Evolutionary conservation across 805 yeast species (phyloP).

Genomic region (Candida ascalaphidarum): DNA sequence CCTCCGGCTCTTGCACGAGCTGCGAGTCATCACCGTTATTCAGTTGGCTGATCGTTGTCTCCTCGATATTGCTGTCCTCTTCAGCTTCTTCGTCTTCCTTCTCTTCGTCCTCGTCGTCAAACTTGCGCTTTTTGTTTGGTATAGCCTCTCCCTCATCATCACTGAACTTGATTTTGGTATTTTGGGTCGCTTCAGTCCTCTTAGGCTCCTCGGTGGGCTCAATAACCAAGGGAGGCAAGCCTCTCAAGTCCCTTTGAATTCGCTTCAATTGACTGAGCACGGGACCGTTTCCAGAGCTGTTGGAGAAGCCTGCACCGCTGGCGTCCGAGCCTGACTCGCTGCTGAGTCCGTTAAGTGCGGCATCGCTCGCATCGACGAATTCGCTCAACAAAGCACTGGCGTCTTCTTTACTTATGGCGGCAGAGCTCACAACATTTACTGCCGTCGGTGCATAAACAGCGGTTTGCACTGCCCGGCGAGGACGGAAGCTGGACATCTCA

Average conservation of each 20-base stretch:
- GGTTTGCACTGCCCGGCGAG: slow-evolving; percentile 32
- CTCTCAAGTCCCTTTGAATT: slow-evolving; percentile 70
- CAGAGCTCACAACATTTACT: slow-evolving; percentile 18
- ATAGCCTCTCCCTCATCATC: slow-evolving; percentile 7
- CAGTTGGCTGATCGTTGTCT: no score
- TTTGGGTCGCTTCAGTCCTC: slow-evolving; percentile 5
- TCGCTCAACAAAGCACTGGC: slow-evolving; percentile 39
- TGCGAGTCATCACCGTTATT: not conserved
- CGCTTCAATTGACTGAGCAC: slow-evolving; percentile 58
- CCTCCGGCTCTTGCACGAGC: slow-evolving; percentile 3
- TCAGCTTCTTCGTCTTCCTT: slow-evolving; percentile 4
- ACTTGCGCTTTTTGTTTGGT: not conserved
- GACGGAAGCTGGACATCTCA: slow-evolving; percentile 21
- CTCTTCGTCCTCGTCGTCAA: slow-evolving; percentile 4
- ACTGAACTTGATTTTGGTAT: slow-evolving; percentile 19
- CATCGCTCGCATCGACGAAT: slow-evolving; percentile 28
- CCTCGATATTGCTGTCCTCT: no score
- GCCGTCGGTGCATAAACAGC: slow-evolving; percentile 43
- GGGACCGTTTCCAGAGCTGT: slow-evolving; percentile 23
- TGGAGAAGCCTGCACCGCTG: slow-evolving; percentile 25
- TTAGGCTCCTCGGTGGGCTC: slow-evolving; percentile 6
- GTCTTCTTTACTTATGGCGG: slow-evolving; percentile 25
- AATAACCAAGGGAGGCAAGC: slow-evolving; percentile 56
- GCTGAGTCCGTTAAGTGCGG: slow-evolving; percentile 13
- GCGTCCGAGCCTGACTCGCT: no score